Base-by-base conservation (phyloP, 2,329 filamentous ascomycete species). In the Trichoderma simmonsii region DNA sequence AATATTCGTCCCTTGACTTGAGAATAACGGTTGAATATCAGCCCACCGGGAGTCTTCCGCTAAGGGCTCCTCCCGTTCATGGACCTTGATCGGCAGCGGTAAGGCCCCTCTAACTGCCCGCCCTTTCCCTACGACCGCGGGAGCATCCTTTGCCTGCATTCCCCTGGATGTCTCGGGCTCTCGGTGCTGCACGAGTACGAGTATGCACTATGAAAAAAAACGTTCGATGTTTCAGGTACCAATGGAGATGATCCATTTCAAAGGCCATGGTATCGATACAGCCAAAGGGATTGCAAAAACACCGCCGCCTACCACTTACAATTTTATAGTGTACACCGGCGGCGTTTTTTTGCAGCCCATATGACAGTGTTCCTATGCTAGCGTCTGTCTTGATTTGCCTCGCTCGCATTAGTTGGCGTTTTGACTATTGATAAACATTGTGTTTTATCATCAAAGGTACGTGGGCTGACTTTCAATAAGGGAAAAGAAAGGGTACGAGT, bases 81-180 rank as follows among this genome's bases (percentile, higher is more conserved):
- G 24, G 6, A 24, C 26, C 3, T 34, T 36, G 64, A 59, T 67
- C 51, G 64, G 21, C 64, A 67, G 18, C 32, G 26, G 36, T n/a
- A 69, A 69, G 36, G 36, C 24, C 62, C 18, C 15, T 60, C 18
- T n/a, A 36, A 32, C 7, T n/a, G 18, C 43, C 26, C 5, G 26
- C 24, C 8, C 28, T 60, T 34, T 34, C 15, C 18, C 11, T 56
- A 4, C 21, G 64, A 56, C 26, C 26, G 26, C 56, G 26, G 56
- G 26, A 60, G 56, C 11, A 32, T n/a, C 65, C 56, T 60, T 34
- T 51, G 18, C 0, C 26, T 61, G 4, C 66, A 69, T 69, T 69
- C 66, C 56, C 66, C 56, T 61, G 9, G 57, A 34, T 69, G 66
- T 69, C 66, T 69, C 57, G 66, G 57, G 21, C 57, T 54, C 66